Base-by-base conservation (phyloP, 129 eudicot genomes). In the Daucus carota region DNA sequence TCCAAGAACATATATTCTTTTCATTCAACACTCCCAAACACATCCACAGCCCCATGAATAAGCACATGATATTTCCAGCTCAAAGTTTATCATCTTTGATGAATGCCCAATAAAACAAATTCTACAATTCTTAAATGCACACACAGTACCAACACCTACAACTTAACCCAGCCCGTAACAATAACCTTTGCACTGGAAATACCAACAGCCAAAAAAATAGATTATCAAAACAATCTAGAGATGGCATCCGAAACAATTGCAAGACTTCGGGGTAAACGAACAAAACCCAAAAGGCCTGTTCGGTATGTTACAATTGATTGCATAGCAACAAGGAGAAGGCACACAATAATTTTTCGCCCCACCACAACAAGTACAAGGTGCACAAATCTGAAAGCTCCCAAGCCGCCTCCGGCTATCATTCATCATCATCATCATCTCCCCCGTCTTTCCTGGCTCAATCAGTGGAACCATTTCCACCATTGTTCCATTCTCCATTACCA, bases 291-390 rank as follows among this genome's bases (percentile, higher is more conserved):
- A 93, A 26, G 98, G 98, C 81, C 94, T 80, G 83, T 93, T 92
- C 75, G 98, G 98, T n/a, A 93, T 93, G 76, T 93, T 88, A 89
- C 96, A 92, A 71, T 90, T 90, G 79, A 92, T 90, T 13, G 97
- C 88, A 85, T 92, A 92, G 79, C 97, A 92, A 85, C 96, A 90
- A 83, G 98, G 94, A 26, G 96, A 81, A 28, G 96, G 96, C 73
- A 93, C 69, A 71, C 98, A 93, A 76, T 85, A 86, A 76, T 82
- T 88, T 84, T 62, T 86, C 12, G 83, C 85, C 17, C 87, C 93
- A 74, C 91, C 88, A 65, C 97, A 91, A 62, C 96, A 92, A 75
- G 96, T 92, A 74, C 96, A 92, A 28, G 86, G 76, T 36, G 97
- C 83, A 82, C 96, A 92, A 84, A 92, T 86, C 90, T 88, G 89